phyloP scores from a whole-genome alignment of 1,284 basidiomycete species.

The Malassezia slooffiae region DNA sequence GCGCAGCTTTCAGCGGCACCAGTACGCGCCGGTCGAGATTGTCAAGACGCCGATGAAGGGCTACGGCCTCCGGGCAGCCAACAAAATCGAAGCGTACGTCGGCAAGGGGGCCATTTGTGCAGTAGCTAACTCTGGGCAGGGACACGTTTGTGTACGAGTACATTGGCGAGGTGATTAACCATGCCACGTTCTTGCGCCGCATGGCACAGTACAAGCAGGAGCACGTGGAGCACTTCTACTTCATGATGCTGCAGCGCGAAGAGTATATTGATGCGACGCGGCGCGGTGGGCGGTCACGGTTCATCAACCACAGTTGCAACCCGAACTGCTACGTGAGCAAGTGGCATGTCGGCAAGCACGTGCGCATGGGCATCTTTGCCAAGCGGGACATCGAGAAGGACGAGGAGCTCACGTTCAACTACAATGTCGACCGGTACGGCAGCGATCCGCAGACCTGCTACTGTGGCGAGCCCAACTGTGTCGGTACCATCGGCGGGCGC shows the following conservation, averaged over 20 bases:
- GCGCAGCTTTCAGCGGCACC: slow-evolving; percentile 72
- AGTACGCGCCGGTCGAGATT: slow-evolving; percentile 80
- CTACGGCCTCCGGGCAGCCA: slow-evolving; percentile 71
- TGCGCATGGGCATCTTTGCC: slow-evolving; percentile 97
- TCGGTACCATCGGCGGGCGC: slow-evolving; percentile 92
- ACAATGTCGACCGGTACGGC: slow-evolving; percentile 97
- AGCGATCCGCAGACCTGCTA: slow-evolving; percentile 91
- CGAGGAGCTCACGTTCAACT: slow-evolving; percentile 98
- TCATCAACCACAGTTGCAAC: slow-evolving; percentile 95
- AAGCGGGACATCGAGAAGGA: slow-evolving; percentile 67
- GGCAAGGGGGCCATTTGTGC: no score
- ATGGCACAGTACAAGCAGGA: slow-evolving; percentile 89
- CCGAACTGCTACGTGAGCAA: slow-evolving; percentile 99
- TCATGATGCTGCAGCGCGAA: slow-evolving; percentile 98
- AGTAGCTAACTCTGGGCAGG: slow-evolving; percentile 41
- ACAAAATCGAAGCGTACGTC: slow-evolving; percentile 62
- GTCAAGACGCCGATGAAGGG: slow-evolving; percentile 92
- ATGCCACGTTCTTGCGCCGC: slow-evolving; percentile 74
- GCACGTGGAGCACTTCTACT: slow-evolving; percentile 94
- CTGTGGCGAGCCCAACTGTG: slow-evolving; percentile 90
- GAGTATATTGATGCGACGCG: slow-evolving; percentile 99
- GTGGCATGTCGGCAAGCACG: slow-evolving; percentile 82
- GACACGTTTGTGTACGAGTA: slow-evolving; percentile 95
- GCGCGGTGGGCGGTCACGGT: slow-evolving; percentile 86
- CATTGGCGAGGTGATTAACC: slow-evolving; percentile 87